phyloP scores from a whole-genome alignment of 2,329 filamentous ascomycete genomes.

The Fonsecaea monophora region DNA sequence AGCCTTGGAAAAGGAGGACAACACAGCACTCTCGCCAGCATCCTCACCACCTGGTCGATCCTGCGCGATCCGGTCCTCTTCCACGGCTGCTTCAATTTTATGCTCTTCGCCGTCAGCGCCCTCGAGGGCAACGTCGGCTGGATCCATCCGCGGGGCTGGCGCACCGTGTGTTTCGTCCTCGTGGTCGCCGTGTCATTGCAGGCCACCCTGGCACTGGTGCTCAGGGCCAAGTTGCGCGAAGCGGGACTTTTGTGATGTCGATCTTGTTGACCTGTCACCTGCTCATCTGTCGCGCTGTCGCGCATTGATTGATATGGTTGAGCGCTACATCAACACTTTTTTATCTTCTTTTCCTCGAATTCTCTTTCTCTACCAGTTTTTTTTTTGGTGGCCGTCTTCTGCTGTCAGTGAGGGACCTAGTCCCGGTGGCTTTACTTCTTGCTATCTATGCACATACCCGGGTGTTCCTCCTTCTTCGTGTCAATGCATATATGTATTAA shows the following conservation, averaged over 20 bases:
- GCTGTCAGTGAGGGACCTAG: too few relatives aligned
- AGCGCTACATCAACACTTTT: too few relatives aligned
- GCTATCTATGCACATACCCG: too few relatives aligned
- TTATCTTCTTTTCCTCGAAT: too few relatives aligned
- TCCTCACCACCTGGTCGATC: conserved; percentile 7
- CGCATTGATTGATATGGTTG: too few relatives aligned
- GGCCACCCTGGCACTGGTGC: background rate
- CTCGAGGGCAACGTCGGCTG: conserved; percentile 39
- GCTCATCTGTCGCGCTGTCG: too few relatives aligned
- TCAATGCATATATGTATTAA: too few relatives aligned
- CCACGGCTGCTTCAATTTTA: conserved; percentile 35
- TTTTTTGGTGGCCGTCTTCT: too few relatives aligned
- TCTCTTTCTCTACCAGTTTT: too few relatives aligned
- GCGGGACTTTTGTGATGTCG: background rate
- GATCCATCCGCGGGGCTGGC: conserved; percentile 32
- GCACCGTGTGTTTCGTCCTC: conserved; percentile 10
- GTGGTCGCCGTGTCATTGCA: background rate
- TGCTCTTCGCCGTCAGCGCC: conserved; percentile 35
- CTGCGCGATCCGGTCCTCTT: conserved; percentile 33
- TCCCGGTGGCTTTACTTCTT: too few relatives aligned
- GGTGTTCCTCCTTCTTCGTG: too few relatives aligned
- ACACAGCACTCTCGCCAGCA: background rate
- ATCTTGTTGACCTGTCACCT: too few relatives aligned
- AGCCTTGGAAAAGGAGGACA: background rate
- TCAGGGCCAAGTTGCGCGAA: background rate